These are phyloP conservation scores for Leccinum rimulosum DNA, from an alignment of 768 basidiomycete genomes.

Conservation along the genomic window DNA sequence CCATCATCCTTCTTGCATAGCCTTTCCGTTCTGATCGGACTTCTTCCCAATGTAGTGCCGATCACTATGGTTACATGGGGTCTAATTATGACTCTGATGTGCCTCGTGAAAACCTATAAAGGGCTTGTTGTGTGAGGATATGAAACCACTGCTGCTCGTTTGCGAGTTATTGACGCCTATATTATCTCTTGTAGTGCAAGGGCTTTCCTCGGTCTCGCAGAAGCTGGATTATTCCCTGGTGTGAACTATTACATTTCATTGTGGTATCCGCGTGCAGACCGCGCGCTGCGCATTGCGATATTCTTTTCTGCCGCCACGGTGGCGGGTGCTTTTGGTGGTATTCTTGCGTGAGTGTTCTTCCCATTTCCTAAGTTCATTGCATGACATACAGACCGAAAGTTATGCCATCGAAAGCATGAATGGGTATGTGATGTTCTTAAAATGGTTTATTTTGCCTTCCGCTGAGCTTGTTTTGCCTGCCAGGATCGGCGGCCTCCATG, in stretches of 20 bases:
- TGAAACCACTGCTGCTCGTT: background rate
- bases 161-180: background rate
- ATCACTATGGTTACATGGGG: conserved; percentile 40
- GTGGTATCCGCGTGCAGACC: conserved; percentile 61
- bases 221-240: conserved; percentile 45
- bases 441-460: background rate
- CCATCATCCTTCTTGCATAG: background rate
- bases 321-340: conserved; percentile 51
- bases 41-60: conserved; percentile 32
- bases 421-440: conserved; percentile 29
- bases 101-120: conserved; percentile 33
- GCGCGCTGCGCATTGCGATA: conserved; percentile 54
- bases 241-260: conserved; percentile 47
- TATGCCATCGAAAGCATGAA: conserved; percentile 35
- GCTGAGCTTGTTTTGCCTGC: background rate
- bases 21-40: conserved; percentile 7
- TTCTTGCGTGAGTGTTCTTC: conserved; percentile 39
- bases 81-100: conserved; percentile 38
- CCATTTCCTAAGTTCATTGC: background rate
- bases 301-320: conserved; percentile 63
- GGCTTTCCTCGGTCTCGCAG: conserved; percentile 45
- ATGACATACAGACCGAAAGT: conserved; percentile 19
- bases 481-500: conserved; percentile 30
- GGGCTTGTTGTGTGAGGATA: conserved; percentile 31
- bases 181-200: conserved; percentile 30